These are phyloP conservation scores for Anaeromyces robustus DNA, from an alignment of 192 early-diverging fungal species.

Conservation along the genomic window DNA sequence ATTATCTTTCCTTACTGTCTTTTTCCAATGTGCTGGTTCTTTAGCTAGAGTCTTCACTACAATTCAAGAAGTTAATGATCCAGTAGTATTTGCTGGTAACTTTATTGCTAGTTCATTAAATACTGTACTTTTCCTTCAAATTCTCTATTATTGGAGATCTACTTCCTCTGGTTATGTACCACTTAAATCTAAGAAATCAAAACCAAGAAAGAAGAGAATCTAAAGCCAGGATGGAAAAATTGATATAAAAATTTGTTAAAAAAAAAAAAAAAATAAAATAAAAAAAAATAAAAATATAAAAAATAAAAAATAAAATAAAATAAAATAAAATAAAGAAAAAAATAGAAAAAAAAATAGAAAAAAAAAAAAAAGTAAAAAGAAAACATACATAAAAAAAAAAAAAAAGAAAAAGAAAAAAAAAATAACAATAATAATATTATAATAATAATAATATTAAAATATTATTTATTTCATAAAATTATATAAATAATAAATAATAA, in stretches of 20 bases:
- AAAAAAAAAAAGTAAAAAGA: no score
- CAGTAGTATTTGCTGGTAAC: slow-evolving; percentile 51
- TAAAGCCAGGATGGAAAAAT: background rate
- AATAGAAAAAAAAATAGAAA: no score
- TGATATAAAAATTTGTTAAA: background rate
- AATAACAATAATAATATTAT: no score
- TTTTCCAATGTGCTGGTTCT: slow-evolving; percentile 75
- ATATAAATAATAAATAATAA: no score
- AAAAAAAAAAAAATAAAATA: background rate
- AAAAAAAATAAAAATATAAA: background rate
- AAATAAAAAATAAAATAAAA: no score
- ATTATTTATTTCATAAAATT: no score
- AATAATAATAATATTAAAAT: no score
- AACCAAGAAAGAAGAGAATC: background rate
- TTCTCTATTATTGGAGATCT: slow-evolving; percentile 56
- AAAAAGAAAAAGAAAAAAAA: no score
- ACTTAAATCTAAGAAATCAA: background rate
- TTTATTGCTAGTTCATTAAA: slow-evolving; percentile 61
- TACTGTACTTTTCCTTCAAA: slow-evolving; percentile 56
- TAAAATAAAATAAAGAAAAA: no score
- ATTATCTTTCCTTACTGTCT: slow-evolving; percentile 74
- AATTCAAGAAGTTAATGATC: slow-evolving; percentile 74
- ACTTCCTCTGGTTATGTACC: background rate
- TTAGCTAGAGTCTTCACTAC: slow-evolving; percentile 85
- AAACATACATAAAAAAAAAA: no score